Conservation (phyloP, 495 filamentous ascomycete genomes). For the Aspergillus coremiiformis region DNA sequence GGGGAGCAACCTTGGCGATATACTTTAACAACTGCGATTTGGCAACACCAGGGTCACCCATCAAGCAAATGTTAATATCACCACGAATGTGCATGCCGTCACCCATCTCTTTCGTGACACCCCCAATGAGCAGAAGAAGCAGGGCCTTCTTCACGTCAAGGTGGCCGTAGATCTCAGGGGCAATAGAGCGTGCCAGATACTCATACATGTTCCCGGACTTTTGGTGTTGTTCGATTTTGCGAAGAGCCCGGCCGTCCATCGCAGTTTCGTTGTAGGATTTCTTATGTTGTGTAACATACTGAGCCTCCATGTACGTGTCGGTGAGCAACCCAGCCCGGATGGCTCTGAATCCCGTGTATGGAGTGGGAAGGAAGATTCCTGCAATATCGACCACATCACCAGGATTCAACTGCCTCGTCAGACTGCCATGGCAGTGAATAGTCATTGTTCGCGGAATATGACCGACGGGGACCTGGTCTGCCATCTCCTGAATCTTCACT, state of each 20-base stretch:
- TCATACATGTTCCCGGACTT: constrained; percentile 89
- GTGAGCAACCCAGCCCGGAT: constrained; percentile 91
- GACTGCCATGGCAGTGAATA: constrained; percentile 77
- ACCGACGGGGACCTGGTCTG: constrained; percentile 94
- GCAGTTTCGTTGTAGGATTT: constrained; percentile 88
- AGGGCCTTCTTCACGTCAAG: constrained; percentile 97
- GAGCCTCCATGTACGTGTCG: constrained; percentile 94
- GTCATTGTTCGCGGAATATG: constrained; percentile 91
- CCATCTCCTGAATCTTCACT: constrained; percentile 97
- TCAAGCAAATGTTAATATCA: constrained; percentile 96
- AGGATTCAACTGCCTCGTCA: constrained; percentile 80
- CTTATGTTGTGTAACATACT: constrained; percentile 91
- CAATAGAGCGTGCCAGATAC: constrained; percentile 87
- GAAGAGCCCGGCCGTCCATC: constrained; percentile 65
- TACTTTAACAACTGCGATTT: constrained; percentile 98
- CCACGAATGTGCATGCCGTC: constrained; percentile 98
- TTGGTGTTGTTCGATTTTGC: constrained; percentile 72
- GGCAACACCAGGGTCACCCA: constrained; percentile 98
- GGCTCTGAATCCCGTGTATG: constrained; percentile 95
- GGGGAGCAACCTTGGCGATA: constrained; percentile 94
- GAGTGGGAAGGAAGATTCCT: constrained; percentile 93
- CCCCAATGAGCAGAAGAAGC: constrained; percentile 86
- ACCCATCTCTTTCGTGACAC: constrained; percentile 94
- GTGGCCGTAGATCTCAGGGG: constrained; percentile 94
- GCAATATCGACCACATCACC: constrained; percentile 90